These are phyloP conservation scores for Sporisorium iseilematis-ciliati DNA, from an alignment of 1,284 basidiomycete genomes.

Conservation along the genomic window DNA sequence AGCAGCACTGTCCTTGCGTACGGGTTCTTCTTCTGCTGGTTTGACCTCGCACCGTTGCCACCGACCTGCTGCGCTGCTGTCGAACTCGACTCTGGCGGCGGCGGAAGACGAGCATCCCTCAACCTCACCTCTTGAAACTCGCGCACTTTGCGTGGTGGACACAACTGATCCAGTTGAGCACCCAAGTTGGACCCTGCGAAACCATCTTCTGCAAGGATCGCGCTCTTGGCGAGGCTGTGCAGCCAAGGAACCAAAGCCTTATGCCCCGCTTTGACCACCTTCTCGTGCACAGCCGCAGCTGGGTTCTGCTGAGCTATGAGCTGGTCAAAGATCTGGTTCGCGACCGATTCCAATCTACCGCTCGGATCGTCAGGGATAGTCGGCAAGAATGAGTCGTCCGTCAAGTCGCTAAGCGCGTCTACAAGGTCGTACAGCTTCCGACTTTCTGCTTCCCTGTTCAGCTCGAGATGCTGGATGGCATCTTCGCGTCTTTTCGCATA, in stretches of 20 bases:
- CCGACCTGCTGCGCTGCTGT: neutral
- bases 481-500: slow-evolving; percentile 74
- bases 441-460: slow-evolving; percentile 23
- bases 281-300: slow-evolving; percentile 23
- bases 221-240: slow-evolving; percentile 12
- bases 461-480: slow-evolving; percentile 31
- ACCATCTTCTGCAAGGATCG: slow-evolving; percentile 19
- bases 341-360: slow-evolving; percentile 24
- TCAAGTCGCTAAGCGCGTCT: slow-evolving; percentile 27
- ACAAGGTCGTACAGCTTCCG: slow-evolving; percentile 40
- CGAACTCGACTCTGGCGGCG: slow-evolving; percentile 9
- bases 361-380: slow-evolving; percentile 27
- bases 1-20: slow-evolving; percentile 56
- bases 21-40: slow-evolving; percentile 25
- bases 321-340: slow-evolving; percentile 20
- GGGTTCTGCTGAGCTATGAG: slow-evolving; percentile 19
- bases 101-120: slow-evolving; percentile 75
- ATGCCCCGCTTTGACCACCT: slow-evolving; percentile 23
- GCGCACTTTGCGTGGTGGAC: slow-evolving; percentile 82
- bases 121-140: slow-evolving; percentile 83
- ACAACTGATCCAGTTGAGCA: slow-evolving; percentile 73
- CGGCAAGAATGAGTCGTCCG: slow-evolving; percentile 32
- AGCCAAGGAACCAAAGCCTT: slow-evolving; percentile 24
- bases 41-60: neutral
- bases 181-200: slow-evolving; percentile 6